Percentiles rank a stretch among this genome's conserved stretches.
phyloP scores from a whole-genome alignment of 129 eudicot species.

The Tagetes patula region DNA sequence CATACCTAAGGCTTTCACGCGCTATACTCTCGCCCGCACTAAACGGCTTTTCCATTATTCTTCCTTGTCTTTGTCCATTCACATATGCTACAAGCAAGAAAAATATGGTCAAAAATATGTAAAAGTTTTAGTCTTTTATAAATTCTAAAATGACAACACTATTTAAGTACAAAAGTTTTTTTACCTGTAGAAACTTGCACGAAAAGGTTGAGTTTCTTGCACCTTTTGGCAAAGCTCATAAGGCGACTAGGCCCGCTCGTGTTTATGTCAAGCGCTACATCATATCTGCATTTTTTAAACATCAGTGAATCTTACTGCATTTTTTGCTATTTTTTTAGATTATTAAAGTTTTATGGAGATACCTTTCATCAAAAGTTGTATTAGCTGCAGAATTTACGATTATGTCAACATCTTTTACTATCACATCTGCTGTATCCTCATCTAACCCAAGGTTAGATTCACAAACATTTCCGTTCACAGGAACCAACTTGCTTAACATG shows the following conservation, averaged over 20 bases:
- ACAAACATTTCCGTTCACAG: slow-evolving; percentile 85
- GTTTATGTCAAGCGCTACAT: slow-evolving; percentile 86
- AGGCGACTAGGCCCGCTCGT: slow-evolving; percentile 89
- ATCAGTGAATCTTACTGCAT: background rate
- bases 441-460: slow-evolving; percentile 79
- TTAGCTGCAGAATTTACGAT: slow-evolving; percentile 94
- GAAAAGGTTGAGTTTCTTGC: slow-evolving; percentile 81
- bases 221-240: slow-evolving; percentile 71
- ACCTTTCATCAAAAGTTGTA: slow-evolving; percentile 98
- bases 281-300: slow-evolving; percentile 54
- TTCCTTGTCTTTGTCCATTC: slow-evolving; percentile 93
- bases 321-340: background rate
- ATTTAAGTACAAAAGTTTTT: background rate
- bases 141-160: background rate
- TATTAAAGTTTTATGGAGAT: background rate
- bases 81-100: slow-evolving; percentile 74
- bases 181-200: slow-evolving; percentile 90
- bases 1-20: slow-evolving; percentile 43
- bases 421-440: slow-evolving; percentile 45
- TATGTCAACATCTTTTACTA: slow-evolving; percentile 73
- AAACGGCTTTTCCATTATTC: slow-evolving; percentile 81
- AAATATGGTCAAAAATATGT: slow-evolving; percentile 3
- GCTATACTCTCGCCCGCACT: slow-evolving; percentile 73
- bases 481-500: slow-evolving; percentile 91
- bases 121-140: background rate